Conservation (phyloP, 106 monocot species). For the Acanthochlamys bracteata region DNA sequence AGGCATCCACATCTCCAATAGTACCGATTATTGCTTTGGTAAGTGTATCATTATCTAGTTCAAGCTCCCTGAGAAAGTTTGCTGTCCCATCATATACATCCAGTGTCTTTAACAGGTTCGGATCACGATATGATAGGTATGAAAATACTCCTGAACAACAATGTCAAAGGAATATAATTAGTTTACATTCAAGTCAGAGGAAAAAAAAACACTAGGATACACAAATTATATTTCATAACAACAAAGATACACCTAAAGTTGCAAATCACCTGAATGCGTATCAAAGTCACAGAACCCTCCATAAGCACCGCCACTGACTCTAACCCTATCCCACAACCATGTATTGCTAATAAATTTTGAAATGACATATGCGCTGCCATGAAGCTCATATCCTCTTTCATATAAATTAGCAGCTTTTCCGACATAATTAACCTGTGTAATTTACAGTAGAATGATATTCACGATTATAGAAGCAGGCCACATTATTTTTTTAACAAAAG, state of each 20-base stretch:
- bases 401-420: constrained; percentile 91
- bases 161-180: not conserved
- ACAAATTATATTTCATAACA: no score
- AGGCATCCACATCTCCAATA: constrained; percentile 93
- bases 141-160: constrained; percentile 76
- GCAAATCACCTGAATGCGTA: constrained; percentile 61
- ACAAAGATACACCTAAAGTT: not conserved
- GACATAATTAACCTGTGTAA: constrained; percentile 90
- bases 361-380: constrained; percentile 94
- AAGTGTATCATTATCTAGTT: constrained; percentile 77
- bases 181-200: no score
- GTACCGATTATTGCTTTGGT: constrained; percentile 96
- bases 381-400: constrained; percentile 81
- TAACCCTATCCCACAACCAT: constrained; percentile 96
- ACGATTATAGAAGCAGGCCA: no score
- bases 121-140: constrained; percentile 91
- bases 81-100: constrained; percentile 91
- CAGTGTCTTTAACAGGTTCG: constrained; percentile 86
- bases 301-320: constrained; percentile 99
- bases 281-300: constrained; percentile 98
- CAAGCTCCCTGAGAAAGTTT: constrained; percentile 73
- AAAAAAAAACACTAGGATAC: no score
- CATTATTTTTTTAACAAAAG: not conserved
- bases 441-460: constrained; percentile 6
- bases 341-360: constrained; percentile 90